Conservation (phyloP, 2,329 filamentous ascomycete genomes). For the Stemphylium lycopersici region DNA sequence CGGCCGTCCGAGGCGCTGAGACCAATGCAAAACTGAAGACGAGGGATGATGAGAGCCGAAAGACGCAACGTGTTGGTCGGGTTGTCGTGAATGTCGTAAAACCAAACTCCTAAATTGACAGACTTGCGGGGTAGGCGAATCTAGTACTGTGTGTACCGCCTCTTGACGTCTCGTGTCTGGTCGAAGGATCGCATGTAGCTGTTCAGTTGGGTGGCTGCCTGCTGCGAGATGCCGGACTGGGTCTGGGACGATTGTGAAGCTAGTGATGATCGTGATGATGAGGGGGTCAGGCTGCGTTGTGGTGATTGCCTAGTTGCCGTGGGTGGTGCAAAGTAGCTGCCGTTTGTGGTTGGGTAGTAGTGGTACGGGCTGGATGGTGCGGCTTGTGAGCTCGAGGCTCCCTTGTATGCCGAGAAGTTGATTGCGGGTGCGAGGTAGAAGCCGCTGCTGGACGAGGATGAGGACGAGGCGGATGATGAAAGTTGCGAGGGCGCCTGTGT, state of each 20-base stretch:
- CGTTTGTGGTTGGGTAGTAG: constrained; percentile 43
- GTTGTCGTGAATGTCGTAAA: constrained; percentile 26
- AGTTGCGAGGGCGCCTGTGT: constrained; percentile 48
- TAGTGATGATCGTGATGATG: constrained; percentile 83
- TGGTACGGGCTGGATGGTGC: constrained; percentile 55
- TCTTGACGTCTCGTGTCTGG: constrained; percentile 68
- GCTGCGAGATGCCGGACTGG: constrained; percentile 68
- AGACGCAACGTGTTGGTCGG: constrained; percentile 9
- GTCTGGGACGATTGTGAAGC: constrained; percentile 70
- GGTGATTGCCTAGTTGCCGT: constrained; percentile 35
- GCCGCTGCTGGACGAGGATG: constrained; percentile 57
- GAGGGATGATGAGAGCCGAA: constrained; percentile 16
- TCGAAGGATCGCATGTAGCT: constrained; percentile 91
- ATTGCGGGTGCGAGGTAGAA: constrained; percentile 77
- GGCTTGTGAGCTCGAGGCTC: constrained; percentile 58
- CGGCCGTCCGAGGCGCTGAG: constrained; percentile 13
- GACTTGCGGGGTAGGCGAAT: neutral
- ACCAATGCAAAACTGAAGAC: constrained; percentile 12
- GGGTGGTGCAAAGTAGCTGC: constrained; percentile 48
- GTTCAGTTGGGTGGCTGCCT: constrained; percentile 78
- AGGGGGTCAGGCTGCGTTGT: constrained; percentile 58
- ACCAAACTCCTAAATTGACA: constrained; percentile 21
- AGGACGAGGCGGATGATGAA: constrained; percentile 62
- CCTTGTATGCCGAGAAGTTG: constrained; percentile 71
- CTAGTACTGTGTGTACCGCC: constrained; percentile 48